Evolutionary conservation across 139 green algal genomes (phyloP).

Genomic region (Limnomonas spitsbergensis): DNA sequence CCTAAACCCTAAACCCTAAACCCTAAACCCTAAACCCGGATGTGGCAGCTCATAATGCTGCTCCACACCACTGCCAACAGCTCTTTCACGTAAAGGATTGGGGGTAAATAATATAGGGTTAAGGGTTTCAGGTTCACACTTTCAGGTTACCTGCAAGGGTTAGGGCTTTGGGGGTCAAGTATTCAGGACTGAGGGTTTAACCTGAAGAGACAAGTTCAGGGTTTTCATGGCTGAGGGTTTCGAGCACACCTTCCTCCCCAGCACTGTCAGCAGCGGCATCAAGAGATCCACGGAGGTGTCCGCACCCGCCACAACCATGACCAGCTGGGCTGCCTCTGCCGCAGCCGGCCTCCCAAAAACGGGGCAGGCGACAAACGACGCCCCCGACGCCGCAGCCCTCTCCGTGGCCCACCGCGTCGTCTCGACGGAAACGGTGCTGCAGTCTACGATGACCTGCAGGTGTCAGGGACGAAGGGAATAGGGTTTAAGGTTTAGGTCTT

Average conservation of each 20-base stretch:
- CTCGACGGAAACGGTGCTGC: constrained; percentile 26
- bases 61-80: too few species aligned
- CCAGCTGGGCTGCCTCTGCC: constrained; percentile 22
- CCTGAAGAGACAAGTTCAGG: too few species aligned
- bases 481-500: constrained; percentile 9
- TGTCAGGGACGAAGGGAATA: not conserved
- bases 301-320: constrained; percentile 21
- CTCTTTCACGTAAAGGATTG: too few species aligned
- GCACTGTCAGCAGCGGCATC: constrained; percentile 11
- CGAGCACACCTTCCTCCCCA: constrained; percentile 15
- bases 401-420: constrained; percentile 4
- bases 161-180: too few species aligned
- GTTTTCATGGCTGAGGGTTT: too few species aligned
- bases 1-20: too few species aligned
- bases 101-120: too few species aligned
- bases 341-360: constrained; percentile 39
- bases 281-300: not conserved
- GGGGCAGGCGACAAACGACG: constrained; percentile 10
- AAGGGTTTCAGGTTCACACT: too few species aligned
- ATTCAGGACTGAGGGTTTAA: too few species aligned
- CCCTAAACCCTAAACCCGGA: too few species aligned
- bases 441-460: constrained; percentile 24
- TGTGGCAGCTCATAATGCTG: too few species aligned
- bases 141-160: too few species aligned
- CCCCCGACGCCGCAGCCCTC: not conserved